Base-by-base conservation (phyloP, 441 rosid species). In the Hura crepitans region DNA sequence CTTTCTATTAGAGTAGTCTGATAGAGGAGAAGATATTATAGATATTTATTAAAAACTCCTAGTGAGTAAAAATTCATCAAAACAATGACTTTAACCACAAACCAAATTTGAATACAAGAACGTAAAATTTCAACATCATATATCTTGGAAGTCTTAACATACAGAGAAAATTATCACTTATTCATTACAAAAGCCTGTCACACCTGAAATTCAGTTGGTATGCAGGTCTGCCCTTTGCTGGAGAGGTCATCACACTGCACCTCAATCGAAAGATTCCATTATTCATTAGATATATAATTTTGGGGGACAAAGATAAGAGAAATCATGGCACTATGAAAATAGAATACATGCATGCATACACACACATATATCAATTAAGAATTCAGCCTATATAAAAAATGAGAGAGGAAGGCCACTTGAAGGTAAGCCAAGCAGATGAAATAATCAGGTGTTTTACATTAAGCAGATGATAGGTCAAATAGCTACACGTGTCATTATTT, bases 161-260 rank as follows among this genome's bases (percentile, higher is more conserved):
- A 47, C 0, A 0, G 12, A 43, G 46, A 30, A 18, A 39, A 68
- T 2, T 2, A 27, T 20, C 13, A 2, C 59, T 2, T 13, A 31
- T 1, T 39, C 59, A 18, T 27, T 43, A 72, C 11, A 59, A 22
- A 33, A 47, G 33, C 37, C 25, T 14, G 60, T 25, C 51, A 74
- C 72, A 90, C 96, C 96, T 86, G 80, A 72, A 85, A 88, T 73
- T 73, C 81, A 65, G 88, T 81, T 56, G 90, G 94, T 73, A 66
- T 83, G 17, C 62, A 47, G 11, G 94, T 92, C 82, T 77, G 87
- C 73, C 90, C 81, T 25, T 65, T 64, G 30, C 76, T 58, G 49
- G 85, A 82, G 59, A 80, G 49, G 66, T 83, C 92, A 78, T 89
- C 97, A 77, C 82, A 84, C 96, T 92, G 83, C 84, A 82, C 10